Base-by-base conservation (phyloP, 73 alveolate genomes). In the Halteria grandinella region DNA sequence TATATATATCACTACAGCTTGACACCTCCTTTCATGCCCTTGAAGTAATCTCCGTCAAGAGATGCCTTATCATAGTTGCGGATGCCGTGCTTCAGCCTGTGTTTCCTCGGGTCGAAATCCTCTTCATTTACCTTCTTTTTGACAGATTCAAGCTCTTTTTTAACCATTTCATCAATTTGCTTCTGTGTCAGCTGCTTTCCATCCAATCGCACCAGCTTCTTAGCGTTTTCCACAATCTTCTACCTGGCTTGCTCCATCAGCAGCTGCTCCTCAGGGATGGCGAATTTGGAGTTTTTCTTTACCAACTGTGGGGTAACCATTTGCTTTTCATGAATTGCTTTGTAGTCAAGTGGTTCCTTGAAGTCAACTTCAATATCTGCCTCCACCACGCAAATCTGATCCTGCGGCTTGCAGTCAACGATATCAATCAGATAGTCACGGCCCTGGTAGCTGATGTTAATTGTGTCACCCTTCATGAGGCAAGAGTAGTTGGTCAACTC, bases 311-410 rank as follows among this genome's bases (percentile, higher is more conserved):
- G 80, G 11, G 94, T n/a, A n/a, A n/a, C n/a, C n/a, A n/a, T n/a
- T n/a, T n/a, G n/a, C n/a, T n/a, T n/a, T n/a, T n/a, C n/a, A n/a
- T n/a, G 90, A 29, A 43, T 69, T 85, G 94, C 99, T n/a, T 69
- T 63, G 54, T 94, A 95, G 87, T 95, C 99, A 81, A 91, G 79
- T 12, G 99, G 99, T 25, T 91, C 83, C 59, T 79, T 88, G 87
- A 96, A 96, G 54, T 96, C 99, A 3, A 96, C 98, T 51, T 90
- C 97, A 21, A 94, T 77, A 85, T 96, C 98, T 40, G 98, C 95
- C 79, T 96, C 97, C 54, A 94, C 88, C 29, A 96, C 95, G 57
- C 95, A 80, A 12, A 96, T 91, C 7, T 95, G 94, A 45, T 87
- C 69, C 11, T 83, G 85, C 21, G 99, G 99, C 55, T 78, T 84